phyloP scores from a whole-genome alignment of 768 basidiomycete genomes.

The Amanita rimosa region DNA sequence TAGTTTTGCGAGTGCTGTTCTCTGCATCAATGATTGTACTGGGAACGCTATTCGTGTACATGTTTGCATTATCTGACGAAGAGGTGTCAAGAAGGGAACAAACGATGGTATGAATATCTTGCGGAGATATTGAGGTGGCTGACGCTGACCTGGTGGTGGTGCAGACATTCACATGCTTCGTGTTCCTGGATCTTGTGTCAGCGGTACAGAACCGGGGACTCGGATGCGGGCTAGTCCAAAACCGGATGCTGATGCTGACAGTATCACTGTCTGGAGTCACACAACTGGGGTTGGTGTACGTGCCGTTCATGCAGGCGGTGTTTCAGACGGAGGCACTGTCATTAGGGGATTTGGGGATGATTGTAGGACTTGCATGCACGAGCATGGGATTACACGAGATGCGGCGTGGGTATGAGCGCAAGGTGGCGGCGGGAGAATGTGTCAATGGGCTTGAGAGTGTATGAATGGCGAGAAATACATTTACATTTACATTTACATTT shows the following conservation, averaged over 20 bases:
- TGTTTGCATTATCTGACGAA: slow-evolving; percentile 74
- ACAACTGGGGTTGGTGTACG: slow-evolving; percentile 80
- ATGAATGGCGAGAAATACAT: neutral
- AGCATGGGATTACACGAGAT: slow-evolving; percentile 70
- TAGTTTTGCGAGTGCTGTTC: slow-evolving; percentile 80
- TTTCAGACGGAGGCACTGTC: slow-evolving; percentile 88
- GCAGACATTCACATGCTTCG: slow-evolving; percentile 97
- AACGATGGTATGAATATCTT: slow-evolving; percentile 67
- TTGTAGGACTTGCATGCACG: slow-evolving; percentile 54
- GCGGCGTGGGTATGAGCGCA: slow-evolving; percentile 66
- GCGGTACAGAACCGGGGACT: slow-evolving; percentile 92
- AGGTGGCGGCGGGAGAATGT: slow-evolving; percentile 1
- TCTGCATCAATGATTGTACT: slow-evolving; percentile 86
- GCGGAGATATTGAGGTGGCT: neutral
- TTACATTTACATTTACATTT: too few species aligned
- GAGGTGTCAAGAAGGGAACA: slow-evolving; percentile 81
- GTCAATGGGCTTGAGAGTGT: slow-evolving; percentile 3
- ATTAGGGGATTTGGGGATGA: slow-evolving; percentile 52
- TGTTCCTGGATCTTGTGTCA: slow-evolving; percentile 93
- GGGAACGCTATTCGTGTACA: slow-evolving; percentile 83
- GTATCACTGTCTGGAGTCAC: slow-evolving; percentile 79
- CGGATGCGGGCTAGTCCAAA: slow-evolving; percentile 71
- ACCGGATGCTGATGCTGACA: slow-evolving; percentile 83
- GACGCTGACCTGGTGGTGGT: neutral
- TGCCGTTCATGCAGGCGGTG: slow-evolving; percentile 81